phyloP scores from a whole-genome alignment of 768 basidiomycete species.

The Suillus decipiens region DNA sequence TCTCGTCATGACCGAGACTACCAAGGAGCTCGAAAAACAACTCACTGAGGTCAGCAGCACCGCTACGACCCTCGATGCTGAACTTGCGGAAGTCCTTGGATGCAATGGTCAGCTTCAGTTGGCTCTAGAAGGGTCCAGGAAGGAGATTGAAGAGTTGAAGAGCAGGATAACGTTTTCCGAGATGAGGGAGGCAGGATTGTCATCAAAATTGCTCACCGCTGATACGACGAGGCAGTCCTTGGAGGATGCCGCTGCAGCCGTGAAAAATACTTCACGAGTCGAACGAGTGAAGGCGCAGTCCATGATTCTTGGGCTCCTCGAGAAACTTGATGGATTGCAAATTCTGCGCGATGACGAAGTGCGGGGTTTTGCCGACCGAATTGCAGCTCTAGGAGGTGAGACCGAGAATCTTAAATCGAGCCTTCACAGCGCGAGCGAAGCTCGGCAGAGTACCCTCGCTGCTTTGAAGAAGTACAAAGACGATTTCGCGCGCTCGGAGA shows the following conservation, averaged over 20 bases:
- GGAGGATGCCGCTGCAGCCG: neutral
- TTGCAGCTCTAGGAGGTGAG: slow-evolving; percentile 6
- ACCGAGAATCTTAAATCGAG: neutral
- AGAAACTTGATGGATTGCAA: slow-evolving; percentile 10
- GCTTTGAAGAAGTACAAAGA: neutral
- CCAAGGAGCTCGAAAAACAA: neutral
- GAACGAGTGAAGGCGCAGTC: slow-evolving; percentile 12
- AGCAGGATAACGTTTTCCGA: neutral
- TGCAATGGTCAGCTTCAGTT: neutral
- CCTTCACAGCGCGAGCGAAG: neutral
- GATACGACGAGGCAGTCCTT: neutral
- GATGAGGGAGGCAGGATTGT: slow-evolving; percentile 4
- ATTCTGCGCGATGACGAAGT: slow-evolving; percentile 13
- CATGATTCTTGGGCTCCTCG: slow-evolving; percentile 13
- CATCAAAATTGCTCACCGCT: slow-evolving; percentile 1
- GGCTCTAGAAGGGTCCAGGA: neutral
- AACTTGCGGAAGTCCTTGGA: neutral
- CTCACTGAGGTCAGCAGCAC: neutral
- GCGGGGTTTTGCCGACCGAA: neutral
- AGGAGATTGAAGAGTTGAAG: slow-evolving; percentile 2
- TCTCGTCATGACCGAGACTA: neutral
- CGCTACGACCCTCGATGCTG: neutral
- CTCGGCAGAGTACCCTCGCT: neutral
- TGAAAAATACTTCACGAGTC: slow-evolving; percentile 3
- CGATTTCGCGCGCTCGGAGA: neutral